Evolutionary conservation across 148 eudicot genomes (phyloP).

Genomic region (Fagopyrum homotropicum): DNA sequence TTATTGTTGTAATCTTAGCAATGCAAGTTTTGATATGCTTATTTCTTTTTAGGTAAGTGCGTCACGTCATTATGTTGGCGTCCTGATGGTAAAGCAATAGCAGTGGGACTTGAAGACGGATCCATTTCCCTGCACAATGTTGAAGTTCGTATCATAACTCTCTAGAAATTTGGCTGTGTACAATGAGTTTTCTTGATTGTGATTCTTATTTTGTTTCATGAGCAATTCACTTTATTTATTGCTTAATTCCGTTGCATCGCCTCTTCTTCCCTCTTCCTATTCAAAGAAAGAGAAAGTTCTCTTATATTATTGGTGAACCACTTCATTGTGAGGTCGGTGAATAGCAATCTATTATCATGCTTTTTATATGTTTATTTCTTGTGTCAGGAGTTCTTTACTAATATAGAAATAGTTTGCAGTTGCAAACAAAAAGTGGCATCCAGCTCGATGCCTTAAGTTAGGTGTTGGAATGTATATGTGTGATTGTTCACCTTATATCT

Average conservation of each 20-base stretch:
- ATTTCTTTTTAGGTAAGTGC: conserved; percentile 51
- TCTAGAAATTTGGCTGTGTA: background rate
- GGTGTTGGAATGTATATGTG: background rate
- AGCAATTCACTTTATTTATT: background rate
- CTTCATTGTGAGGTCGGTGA: background rate
- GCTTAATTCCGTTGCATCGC: background rate
- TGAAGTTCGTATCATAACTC: conserved; percentile 57
- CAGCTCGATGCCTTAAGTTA: background rate
- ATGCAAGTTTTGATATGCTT: background rate
- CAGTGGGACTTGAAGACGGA: conserved; percentile 97
- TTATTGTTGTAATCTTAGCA: background rate
- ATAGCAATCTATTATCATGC: background rate
- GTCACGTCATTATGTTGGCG: conserved; percentile 97
- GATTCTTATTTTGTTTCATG: background rate
- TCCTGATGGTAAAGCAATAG: conserved; percentile 96
- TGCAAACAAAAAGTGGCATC: background rate
- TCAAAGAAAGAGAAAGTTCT: too few relatives aligned
- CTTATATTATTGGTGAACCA: background rate
- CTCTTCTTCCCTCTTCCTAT: background rate
- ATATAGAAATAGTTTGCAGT: background rate
- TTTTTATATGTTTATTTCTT: background rate
- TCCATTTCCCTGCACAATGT: conserved; percentile 85
- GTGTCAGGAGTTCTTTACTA: background rate
- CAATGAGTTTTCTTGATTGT: background rate
- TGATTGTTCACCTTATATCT: background rate